Conservation (phyloP, 305 asterid species). For the Ilex paraguariensis region DNA sequence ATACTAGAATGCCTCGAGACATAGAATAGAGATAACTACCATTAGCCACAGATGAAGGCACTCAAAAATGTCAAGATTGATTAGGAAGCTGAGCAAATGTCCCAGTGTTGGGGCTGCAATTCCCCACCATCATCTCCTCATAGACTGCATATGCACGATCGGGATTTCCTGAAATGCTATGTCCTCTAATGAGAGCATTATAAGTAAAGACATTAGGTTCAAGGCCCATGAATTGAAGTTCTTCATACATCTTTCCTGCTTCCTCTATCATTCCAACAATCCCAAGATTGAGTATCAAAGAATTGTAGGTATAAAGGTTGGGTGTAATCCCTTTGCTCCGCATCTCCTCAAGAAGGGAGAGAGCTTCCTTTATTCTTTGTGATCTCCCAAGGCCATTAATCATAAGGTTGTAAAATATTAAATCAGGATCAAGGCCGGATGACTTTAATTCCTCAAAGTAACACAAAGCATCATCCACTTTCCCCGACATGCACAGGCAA, state of each 20-base stretch:
- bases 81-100: slow-evolving; percentile 93
- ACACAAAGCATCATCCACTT: slow-evolving; percentile 55
- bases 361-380: slow-evolving; percentile 49
- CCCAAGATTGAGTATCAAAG: slow-evolving; percentile 72
- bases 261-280: slow-evolving; percentile 65
- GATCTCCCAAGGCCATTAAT: slow-evolving; percentile 76
- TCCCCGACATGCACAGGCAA: slow-evolving; percentile 62
- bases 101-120: slow-evolving; percentile 73
- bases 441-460: slow-evolving; percentile 74
- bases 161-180: slow-evolving; percentile 63
- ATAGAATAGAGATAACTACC: too few species aligned
- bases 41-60: neutral
- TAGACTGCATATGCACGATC: slow-evolving; percentile 74
- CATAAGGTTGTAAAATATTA: slow-evolving; percentile 79
- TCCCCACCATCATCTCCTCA: slow-evolving; percentile 86
- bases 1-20: too few species aligned
- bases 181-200: slow-evolving; percentile 82
- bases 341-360: slow-evolving; percentile 74
- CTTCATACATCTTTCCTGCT: slow-evolving; percentile 66
- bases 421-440: slow-evolving; percentile 86
- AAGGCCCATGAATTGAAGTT: slow-evolving; percentile 50
- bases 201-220: slow-evolving; percentile 84
- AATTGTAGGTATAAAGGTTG: slow-evolving; percentile 72
- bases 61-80: slow-evolving; percentile 14
- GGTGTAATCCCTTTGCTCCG: slow-evolving; percentile 65